Conservation (phyloP, 2,329 filamentous ascomycete species). For the Plectosphaerella sp. region DNA sequence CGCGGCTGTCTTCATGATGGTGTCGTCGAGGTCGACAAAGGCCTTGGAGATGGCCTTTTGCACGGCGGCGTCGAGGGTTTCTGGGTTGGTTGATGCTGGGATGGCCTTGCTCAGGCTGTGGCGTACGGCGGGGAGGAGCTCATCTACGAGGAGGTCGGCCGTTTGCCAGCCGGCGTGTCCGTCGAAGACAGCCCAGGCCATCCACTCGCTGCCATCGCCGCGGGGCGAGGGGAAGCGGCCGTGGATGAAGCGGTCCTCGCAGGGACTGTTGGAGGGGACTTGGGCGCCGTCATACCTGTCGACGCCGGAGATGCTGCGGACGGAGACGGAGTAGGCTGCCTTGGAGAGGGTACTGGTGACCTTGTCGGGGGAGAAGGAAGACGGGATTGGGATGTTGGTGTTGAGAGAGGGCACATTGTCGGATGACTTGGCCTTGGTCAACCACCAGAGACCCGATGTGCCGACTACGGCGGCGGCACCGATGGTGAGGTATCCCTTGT, state of each 20-base stretch:
- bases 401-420: background rate
- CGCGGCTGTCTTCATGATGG: slow-evolving; percentile 39
- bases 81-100: background rate
- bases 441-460: background rate
- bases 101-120: background rate
- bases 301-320: slow-evolving; percentile 8
- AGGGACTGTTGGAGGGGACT: slow-evolving; percentile 24
- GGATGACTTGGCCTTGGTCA: background rate
- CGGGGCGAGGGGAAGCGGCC: slow-evolving; percentile 18
- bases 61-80: slow-evolving; percentile 34
- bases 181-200: slow-evolving; percentile 28
- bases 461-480: background rate
- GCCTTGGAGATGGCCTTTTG: slow-evolving; percentile 51
- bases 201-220: slow-evolving; percentile 16
- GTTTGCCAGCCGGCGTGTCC: slow-evolving; percentile 30
- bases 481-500: background rate
- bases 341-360: background rate
- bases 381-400: background rate
- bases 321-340: background rate
- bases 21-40: slow-evolving; percentile 54
- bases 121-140: slow-evolving; percentile 23
- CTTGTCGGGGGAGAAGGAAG: background rate
- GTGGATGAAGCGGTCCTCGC: slow-evolving; percentile 26
- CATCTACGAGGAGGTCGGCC: slow-evolving; percentile 21
- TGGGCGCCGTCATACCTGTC: slow-evolving; percentile 24